These are phyloP conservation scores for Xylaria arbuscula DNA, from an alignment of 2,329 filamentous ascomycete genomes.

Conservation along the genomic window DNA sequence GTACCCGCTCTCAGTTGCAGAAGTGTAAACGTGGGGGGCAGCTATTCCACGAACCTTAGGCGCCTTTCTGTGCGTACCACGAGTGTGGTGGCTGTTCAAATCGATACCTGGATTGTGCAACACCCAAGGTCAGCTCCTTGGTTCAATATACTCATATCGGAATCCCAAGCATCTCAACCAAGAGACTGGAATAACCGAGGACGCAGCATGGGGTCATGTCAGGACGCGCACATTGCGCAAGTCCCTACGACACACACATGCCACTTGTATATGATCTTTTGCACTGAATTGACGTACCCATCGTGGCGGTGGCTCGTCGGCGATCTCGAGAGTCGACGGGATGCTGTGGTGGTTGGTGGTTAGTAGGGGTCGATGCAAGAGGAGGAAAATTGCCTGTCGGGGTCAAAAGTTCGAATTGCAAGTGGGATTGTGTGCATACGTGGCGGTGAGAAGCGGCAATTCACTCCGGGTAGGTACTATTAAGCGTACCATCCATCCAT, in stretches of 20 bases:
- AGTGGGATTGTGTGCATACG: conserved; percentile 47
- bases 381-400: conserved; percentile 37
- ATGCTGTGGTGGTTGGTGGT: conserved; percentile 55
- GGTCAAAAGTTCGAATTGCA: conserved; percentile 33
- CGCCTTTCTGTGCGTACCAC: conserved; percentile 85
- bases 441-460: conserved; percentile 60
- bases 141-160: conserved; percentile 70
- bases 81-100: conserved; percentile 76
- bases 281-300: conserved; percentile 67
- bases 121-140: conserved; percentile 69
- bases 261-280: conserved; percentile 46
- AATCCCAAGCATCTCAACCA: conserved; percentile 36
- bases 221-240: conserved; percentile 1
- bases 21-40: neutral
- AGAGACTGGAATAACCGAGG: conserved; percentile 33
- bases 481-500: neutral
- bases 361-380: conserved; percentile 42
- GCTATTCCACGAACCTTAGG: conserved; percentile 67
- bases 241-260: conserved; percentile 34
- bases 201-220: conserved; percentile 36
- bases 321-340: conserved; percentile 53
- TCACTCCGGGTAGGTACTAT: conserved; percentile 36
- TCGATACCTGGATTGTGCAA: conserved; percentile 70
- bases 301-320: conserved; percentile 62
- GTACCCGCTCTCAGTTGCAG: neutral